Evolutionary conservation across 768 basidiomycete genomes (phyloP), one percentile per base, ranked within the genome.

Genomic region (Imleria badia): DNA sequence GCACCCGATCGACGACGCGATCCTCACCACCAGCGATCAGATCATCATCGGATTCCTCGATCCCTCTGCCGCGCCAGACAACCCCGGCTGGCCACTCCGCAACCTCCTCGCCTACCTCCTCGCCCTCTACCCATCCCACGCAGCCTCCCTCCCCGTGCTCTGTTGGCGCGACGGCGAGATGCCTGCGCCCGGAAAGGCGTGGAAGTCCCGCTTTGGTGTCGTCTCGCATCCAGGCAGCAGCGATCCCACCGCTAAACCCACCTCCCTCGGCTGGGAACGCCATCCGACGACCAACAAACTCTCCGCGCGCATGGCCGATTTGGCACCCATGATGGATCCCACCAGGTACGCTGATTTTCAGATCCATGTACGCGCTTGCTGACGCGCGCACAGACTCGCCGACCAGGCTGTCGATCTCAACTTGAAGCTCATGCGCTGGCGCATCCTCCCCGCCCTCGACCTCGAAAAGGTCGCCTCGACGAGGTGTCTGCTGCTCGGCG

Each of bases 381-480:
- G 30, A 44, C 20, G 5, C 11, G 20, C 6, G 7, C 3, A 29
- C 59, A 94, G 94, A 61, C 81, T 98, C 6, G 95, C 96, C 1
- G 86, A 91, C 59, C 96, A 99, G 71, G 97, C 97, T 0, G 94
- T 98, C n/a, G 94, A 98, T 72, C 77, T 99, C 38, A 99, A 98
- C 67, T 77, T 98, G 45, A 98, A 98, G 68, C 80, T 99, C 39
- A 98, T 99, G 96, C 83, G 93, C 19, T 98, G 96, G 96, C 82
- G 96, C 19, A 94, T 98, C 60, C 76, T 98, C 19, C 97, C 97
- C 14, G 74, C 81, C 1, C 83, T 99, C 45, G 82, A 98, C 59
- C 79, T 98, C 13, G 95, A 97, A 49, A 91, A 87, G 72, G 81
- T 99, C 20, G 85, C 91, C 2, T 66, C 70, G 1, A 92, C 94